phyloP scores from a whole-genome alignment of 257 asterid genomes.

The Paraleonurus japonicus region DNA sequence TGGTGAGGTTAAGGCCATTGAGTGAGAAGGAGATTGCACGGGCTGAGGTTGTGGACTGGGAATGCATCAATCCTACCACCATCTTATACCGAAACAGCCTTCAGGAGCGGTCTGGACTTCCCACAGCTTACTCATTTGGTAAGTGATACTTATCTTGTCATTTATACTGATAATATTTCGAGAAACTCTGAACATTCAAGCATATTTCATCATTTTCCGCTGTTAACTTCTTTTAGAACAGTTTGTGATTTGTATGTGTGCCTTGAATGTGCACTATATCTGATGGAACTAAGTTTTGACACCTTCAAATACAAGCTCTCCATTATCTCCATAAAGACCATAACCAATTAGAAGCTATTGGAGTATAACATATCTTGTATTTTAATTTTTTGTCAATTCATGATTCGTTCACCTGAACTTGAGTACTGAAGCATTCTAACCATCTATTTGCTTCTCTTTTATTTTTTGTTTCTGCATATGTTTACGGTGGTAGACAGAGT shows the following conservation, averaged over 20 bases:
- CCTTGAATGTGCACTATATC: not conserved
- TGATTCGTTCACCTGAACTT: not conserved
- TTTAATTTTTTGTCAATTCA: not conserved
- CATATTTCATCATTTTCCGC: not conserved
- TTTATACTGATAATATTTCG: conserved; percentile 9
- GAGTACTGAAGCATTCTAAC: not conserved
- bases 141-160: conserved; percentile 26
- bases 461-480: conserved; percentile 13
- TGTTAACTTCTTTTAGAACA: conserved; percentile 10
- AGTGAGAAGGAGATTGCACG: conserved; percentile 77
- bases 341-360: not conserved
- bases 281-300: not conserved
- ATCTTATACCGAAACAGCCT: conserved; percentile 95
- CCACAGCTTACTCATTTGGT: conserved; percentile 91
- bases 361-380: not conserved
- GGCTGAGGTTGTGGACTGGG: conserved; percentile 95
- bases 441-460: not conserved
- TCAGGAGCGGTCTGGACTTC: conserved; percentile 95
- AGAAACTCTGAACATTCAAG: conserved; percentile 1
- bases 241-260: not conserved
- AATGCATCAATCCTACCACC: conserved; percentile 90
- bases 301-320: not conserved
- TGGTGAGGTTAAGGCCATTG: conserved; percentile 94
- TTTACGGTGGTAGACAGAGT: conserved; percentile 64
- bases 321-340: not conserved